Conservation (phyloP, 352 stramenopile genomes). For the Peronospora farinosa region DNA sequence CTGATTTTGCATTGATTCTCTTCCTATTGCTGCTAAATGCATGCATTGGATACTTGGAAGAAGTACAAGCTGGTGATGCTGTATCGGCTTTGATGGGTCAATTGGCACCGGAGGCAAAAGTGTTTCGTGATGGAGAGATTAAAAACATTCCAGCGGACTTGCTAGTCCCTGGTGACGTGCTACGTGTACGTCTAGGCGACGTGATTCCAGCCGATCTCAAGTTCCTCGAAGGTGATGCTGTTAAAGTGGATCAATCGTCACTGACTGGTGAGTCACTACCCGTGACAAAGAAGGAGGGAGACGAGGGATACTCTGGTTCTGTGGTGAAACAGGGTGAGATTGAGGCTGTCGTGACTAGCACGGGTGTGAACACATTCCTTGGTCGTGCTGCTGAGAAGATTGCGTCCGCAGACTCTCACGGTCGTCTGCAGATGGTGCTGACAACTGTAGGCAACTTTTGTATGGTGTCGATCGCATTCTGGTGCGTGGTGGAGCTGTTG, state of each 20-base stretch:
- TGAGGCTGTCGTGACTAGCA: conserved; percentile 85
- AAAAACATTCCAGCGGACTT: conserved; percentile 57
- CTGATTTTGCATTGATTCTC: conserved; percentile 67
- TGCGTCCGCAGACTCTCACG: conserved; percentile 54
- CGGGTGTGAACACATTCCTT: conserved; percentile 88
- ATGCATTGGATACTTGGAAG: conserved; percentile 74
- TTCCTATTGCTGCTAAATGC: conserved; percentile 68
- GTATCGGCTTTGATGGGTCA: conserved; percentile 86
- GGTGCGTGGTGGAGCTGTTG: conserved; percentile 80
- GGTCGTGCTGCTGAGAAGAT: conserved; percentile 85
- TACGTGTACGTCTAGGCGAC: conserved; percentile 80
- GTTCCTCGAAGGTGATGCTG: conserved; percentile 67
- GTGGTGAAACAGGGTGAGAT: conserved; percentile 87
- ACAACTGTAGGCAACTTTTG: conserved; percentile 90
- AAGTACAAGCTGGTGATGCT: conserved; percentile 82
- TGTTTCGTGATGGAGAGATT: conserved; percentile 76
- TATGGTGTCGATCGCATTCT: conserved; percentile 82
- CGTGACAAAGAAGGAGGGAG: conserved; percentile 77
- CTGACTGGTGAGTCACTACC: conserved; percentile 92
- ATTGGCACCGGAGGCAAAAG: conserved; percentile 78
- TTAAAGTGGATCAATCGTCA: conserved; percentile 89
- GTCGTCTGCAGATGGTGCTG: conserved; percentile 89
- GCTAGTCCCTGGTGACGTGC: conserved; percentile 68
- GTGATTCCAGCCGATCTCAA: conserved; percentile 89
- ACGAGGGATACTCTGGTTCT: conserved; percentile 79